phyloP scores from a whole-genome alignment of 805 yeast species.

The Brettanomyces bruxellensis region DNA sequence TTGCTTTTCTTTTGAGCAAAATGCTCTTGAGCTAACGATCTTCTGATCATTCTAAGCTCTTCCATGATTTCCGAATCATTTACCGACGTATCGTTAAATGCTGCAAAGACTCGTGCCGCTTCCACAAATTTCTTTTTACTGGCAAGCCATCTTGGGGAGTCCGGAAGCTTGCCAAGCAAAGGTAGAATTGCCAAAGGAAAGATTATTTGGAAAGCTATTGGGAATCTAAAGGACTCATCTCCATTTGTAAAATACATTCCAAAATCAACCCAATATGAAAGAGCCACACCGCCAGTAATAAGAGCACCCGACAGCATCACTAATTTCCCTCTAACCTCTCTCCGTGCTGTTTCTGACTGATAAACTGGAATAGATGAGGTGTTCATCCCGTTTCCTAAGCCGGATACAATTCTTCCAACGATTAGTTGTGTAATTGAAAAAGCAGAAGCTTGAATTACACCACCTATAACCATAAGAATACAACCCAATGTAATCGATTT shows the following conservation, averaged over 20 bases:
- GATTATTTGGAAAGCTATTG: slow-evolving; percentile 26
- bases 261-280: slow-evolving; percentile 29
- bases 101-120: slow-evolving; percentile 33
- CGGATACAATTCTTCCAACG: slow-evolving; percentile 26
- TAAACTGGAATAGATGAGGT: slow-evolving; percentile 28
- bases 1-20: slow-evolving; percentile 19
- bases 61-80: slow-evolving; percentile 7
- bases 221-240: slow-evolving; percentile 24
- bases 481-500: slow-evolving; percentile 29
- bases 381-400: slow-evolving; percentile 28
- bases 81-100: slow-evolving; percentile 26
- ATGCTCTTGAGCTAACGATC: slow-evolving; percentile 14
- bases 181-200: slow-evolving; percentile 13
- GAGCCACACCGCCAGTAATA: slow-evolving; percentile 19
- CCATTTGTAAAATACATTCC: slow-evolving; percentile 25
- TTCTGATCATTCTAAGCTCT: slow-evolving; percentile 14
- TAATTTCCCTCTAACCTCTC: slow-evolving; percentile 23
- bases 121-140: slow-evolving; percentile 32
- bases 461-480: slow-evolving; percentile 25
- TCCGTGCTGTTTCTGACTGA: slow-evolving; percentile 27
- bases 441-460: slow-evolving; percentile 17
- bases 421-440: slow-evolving; percentile 18
- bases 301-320: slow-evolving; percentile 23
- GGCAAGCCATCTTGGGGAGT: slow-evolving; percentile 35
- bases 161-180: slow-evolving; percentile 22